Evolutionary conservation across 306 rosid species (phyloP), one percentile per base, ranked within the genome.

Genomic region (Neltuma alba): DNA sequence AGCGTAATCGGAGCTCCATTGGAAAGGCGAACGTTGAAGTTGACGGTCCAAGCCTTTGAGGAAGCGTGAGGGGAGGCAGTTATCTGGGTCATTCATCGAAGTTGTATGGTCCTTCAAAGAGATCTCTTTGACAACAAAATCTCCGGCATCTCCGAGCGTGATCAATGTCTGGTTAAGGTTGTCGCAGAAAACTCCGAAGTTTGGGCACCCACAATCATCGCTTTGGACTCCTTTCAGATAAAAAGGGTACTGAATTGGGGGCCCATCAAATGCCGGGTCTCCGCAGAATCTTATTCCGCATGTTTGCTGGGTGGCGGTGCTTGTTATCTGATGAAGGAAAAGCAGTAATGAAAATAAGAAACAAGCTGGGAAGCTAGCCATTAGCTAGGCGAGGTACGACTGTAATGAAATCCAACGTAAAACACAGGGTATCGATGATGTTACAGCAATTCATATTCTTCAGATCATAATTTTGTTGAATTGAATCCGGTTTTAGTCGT

Each of bases 231-330:
- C 16, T 44, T 16, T 72, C 25, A 87, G 41, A 18, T 74, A 38
- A 70, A 83, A 87, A n/a, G 92, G 92, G 72, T 79, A 85, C 14
- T 40, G 54, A 23, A 88, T 69, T 1, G 14, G 10, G 5, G 63
- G 36, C 45, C 8, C 71, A n/a, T n/a, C n/a, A 9, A 0, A 6
- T 9, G 34, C 1, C 0, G 63, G 55, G 67, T 0, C 6, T 3
- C 64, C 25, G 44, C 89, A 85, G 7, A 7, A 54, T 37, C 7
- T 23, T 2, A 25, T 38, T 3, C 34, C 13, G 57, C 91, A 88
- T 30, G 16, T 0, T 76, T 63, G 58, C 13, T 52, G 58, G 1
- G 58, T 52, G 58, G 57, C 78, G 38, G 73, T 71, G 54, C 76
- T 30, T 64, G 41, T 23, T 44, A 64, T 52, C 31, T 16, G 82